A percentile compares a stretch with the other conserved stretches of the same genome.
These are phyloP conservation scores for Pilatotrama ljubarskyi DNA, from an alignment of 768 basidiomycete species.

Conservation along the genomic window DNA sequence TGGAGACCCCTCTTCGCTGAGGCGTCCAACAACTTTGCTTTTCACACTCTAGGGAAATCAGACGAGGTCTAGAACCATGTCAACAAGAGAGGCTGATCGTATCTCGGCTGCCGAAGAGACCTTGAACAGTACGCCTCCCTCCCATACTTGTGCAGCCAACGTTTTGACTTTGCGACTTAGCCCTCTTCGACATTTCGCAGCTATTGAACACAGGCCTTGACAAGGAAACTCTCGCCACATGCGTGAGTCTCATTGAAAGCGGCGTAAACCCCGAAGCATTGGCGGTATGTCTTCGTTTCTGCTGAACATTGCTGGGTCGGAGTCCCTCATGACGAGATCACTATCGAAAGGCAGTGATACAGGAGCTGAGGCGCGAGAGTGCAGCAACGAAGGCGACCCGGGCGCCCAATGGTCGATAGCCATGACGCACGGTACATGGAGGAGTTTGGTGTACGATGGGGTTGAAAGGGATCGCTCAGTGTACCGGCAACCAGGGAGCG, in stretches of 20 bases:
- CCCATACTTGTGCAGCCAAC: too few species aligned
- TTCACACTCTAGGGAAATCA: too few species aligned
- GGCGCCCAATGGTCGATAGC: constrained; percentile 31
- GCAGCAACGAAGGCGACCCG: constrained; percentile 39
- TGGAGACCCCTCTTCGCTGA: too few species aligned
- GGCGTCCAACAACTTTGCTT: too few species aligned
- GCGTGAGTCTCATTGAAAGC: constrained; percentile 88
- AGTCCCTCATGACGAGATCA: neutral
- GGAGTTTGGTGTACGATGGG: too few species aligned
- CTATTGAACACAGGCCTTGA: constrained; percentile 85
- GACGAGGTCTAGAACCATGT: neutral
- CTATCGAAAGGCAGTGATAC: constrained; percentile 68
- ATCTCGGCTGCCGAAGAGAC: constrained; percentile 18
- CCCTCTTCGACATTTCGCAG: constrained; percentile 85
- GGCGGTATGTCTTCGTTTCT: constrained; percentile 58
- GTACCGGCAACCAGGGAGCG: too few species aligned
- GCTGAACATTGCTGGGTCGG: constrained; percentile 11
- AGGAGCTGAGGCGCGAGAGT: constrained; percentile 77
- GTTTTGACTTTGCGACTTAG: constrained; percentile 38
- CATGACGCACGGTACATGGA: neutral
- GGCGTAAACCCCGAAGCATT: constrained; percentile 92
- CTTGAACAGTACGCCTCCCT: constrained; percentile 14
- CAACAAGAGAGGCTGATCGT: constrained; percentile 15
- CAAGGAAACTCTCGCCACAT: constrained; percentile 89
- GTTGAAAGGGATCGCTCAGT: too few species aligned